These are phyloP conservation scores for Aspergillus campestris DNA, from an alignment of 495 filamentous ascomycete species.

Conservation along the genomic window DNA sequence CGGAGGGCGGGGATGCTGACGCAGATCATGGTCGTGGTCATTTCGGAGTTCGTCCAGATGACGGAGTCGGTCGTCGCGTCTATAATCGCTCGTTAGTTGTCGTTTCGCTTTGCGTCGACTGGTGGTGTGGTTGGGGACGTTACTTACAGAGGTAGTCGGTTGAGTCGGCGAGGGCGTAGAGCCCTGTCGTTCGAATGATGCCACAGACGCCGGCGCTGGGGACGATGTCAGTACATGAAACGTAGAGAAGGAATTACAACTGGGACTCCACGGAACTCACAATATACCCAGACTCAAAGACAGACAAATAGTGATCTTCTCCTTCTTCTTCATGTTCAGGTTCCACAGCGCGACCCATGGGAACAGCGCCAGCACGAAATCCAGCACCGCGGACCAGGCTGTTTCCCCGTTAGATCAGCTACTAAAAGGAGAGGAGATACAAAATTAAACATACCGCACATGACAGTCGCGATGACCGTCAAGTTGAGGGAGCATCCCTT, in stretches of 20 bases:
- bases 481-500: constrained; percentile 20
- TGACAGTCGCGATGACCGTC: constrained; percentile 20
- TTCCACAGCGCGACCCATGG: constrained; percentile 25
- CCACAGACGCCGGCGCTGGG: constrained; percentile 21
- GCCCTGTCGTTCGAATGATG: constrained; percentile 19
- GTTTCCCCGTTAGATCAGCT: not conserved
- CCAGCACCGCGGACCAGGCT: constrained; percentile 20
- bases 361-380: constrained; percentile 21
- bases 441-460: constrained; percentile 10
- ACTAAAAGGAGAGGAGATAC: not conserved
- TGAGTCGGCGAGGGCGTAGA: constrained; percentile 11
- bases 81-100: not conserved
- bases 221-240: no score
- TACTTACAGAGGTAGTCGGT: constrained; percentile 20
- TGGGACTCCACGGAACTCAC: constrained; percentile 2
- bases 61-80: constrained; percentile 22
- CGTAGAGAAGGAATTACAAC: not conserved
- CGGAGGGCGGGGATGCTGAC: constrained; percentile 20
- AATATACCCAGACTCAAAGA: constrained; percentile 20
- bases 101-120: no score
- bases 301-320: constrained; percentile 20
- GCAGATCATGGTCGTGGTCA: constrained; percentile 21
- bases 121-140: not conserved
- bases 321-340: constrained; percentile 24
- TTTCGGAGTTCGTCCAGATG: constrained; percentile 24